These are phyloP conservation scores for Euphorbia celastroides DNA, from an alignment of 441 rosid genomes.

Conservation along the genomic window DNA sequence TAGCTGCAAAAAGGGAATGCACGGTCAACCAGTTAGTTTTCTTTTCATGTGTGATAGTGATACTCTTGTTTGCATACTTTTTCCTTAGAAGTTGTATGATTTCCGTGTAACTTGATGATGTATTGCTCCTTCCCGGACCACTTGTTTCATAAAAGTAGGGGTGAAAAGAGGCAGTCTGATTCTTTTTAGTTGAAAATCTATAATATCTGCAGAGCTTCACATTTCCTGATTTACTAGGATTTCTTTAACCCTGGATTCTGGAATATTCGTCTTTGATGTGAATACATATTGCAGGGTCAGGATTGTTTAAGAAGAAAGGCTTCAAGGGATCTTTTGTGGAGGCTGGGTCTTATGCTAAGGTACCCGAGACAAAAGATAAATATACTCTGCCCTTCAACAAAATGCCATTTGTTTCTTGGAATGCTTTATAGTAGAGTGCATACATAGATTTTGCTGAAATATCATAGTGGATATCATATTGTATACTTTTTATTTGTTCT, in stretches of 20 bases:
- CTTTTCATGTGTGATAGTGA: neutral
- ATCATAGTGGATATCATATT: neutral
- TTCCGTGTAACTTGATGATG: neutral
- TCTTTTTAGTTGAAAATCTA: neutral
- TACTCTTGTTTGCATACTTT: neutral
- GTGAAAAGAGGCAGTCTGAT: neutral
- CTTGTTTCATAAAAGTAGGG: neutral
- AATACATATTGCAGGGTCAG: conserved; percentile 50
- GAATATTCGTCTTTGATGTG: neutral
- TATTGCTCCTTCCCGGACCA: neutral
- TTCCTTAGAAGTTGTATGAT: neutral
- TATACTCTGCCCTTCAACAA: neutral
- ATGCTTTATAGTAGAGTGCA: neutral
- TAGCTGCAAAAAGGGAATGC: neutral
- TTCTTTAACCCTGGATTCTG: neutral
- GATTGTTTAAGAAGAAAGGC: conserved; percentile 75
- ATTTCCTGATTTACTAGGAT: neutral
- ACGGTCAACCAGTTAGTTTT: neutral
- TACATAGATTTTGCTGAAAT: neutral
- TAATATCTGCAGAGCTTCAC: neutral
- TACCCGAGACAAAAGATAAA: conserved; percentile 10
- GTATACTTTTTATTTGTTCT: neutral
- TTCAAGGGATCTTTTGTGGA: conserved; percentile 69
- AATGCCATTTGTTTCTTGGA: neutral
- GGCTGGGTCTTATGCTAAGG: conserved; percentile 89